Conservation (phyloP, 2,329 filamentous ascomycete genomes). For the Xylariaceae sp. region DNA sequence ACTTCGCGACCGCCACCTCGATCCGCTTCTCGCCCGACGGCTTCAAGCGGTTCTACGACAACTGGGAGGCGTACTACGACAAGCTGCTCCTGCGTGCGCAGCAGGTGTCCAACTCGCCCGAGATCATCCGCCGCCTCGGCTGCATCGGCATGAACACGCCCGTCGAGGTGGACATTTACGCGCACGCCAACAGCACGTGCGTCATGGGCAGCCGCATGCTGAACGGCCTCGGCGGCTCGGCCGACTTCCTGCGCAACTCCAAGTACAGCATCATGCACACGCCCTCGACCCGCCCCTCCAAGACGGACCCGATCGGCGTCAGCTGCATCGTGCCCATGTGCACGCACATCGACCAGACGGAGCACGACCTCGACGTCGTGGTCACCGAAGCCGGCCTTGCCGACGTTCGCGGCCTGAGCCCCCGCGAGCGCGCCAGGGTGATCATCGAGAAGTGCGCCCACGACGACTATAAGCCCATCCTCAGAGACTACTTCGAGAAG, state of each 20-base stretch:
- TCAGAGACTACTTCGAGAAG: constrained; percentile 76
- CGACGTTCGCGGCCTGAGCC: constrained; percentile 75
- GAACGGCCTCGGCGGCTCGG: constrained; percentile 67
- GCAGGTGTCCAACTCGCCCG: constrained; percentile 81
- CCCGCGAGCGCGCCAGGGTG: constrained; percentile 72
- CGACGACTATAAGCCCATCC: constrained; percentile 76
- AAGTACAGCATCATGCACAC: constrained; percentile 94
- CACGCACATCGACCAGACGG: constrained; percentile 87
- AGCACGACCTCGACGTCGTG: constrained; percentile 86
- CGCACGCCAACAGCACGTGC: constrained; percentile 85
- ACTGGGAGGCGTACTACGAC: constrained; percentile 72
- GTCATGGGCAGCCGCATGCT: constrained; percentile 83
- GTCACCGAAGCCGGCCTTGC: constrained; percentile 73
- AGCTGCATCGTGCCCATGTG: constrained; percentile 91
- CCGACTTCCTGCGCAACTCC: constrained; percentile 64
- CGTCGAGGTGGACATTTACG: constrained; percentile 91
- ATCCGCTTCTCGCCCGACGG: constrained; percentile 88
- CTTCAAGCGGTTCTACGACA: constrained; percentile 85
- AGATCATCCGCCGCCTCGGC: constrained; percentile 82
- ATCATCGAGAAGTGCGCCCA: constrained; percentile 86
- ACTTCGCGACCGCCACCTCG: constrained; percentile 85
- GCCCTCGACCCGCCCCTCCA: constrained; percentile 71
- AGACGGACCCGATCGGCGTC: constrained; percentile 76
- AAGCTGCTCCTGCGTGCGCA: constrained; percentile 85
- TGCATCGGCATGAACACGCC: constrained; percentile 95